Conservation (phyloP, 306 rosid species). For the Arachis hypogaea region DNA sequence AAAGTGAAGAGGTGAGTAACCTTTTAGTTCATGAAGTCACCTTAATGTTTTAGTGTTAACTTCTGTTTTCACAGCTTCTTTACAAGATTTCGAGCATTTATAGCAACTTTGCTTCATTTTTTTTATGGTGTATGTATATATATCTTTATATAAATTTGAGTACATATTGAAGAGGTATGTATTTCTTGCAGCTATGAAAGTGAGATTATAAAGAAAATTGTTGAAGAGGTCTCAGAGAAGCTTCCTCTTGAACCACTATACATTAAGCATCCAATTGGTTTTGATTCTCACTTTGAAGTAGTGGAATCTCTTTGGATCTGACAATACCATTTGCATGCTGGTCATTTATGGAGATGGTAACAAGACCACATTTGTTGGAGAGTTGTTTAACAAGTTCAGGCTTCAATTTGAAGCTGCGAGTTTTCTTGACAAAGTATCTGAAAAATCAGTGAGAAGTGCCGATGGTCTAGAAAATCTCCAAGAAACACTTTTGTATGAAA, state of each 20-base stretch:
- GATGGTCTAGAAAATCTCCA: not conserved
- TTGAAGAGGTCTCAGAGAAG: not conserved
- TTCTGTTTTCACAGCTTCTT: too few relatives aligned
- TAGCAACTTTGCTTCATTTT: too few relatives aligned
- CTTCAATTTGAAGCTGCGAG: too few relatives aligned
- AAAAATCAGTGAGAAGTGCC: too few relatives aligned
- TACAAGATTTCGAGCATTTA: too few relatives aligned
- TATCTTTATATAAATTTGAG: too few relatives aligned
- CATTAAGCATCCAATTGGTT: not conserved
- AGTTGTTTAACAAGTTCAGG: too few relatives aligned
- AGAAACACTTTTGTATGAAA: slow-evolving; percentile 1
- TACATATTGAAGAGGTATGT: not conserved
- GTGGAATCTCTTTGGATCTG: not conserved
- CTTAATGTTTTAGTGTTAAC: not conserved
- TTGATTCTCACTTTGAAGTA: not conserved
- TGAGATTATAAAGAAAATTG: not conserved
- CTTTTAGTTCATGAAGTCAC: too few relatives aligned
- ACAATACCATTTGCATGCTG: not conserved
- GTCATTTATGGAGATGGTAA: too few relatives aligned
- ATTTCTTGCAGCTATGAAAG: not conserved
- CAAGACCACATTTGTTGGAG: too few relatives aligned
- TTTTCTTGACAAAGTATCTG: too few relatives aligned
- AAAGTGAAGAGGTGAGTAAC: not conserved
- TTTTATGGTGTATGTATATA: not conserved
- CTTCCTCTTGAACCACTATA: not conserved